Conservation (phyloP, 169 alveolate genomes). For the Plasmodium berghei region DNA sequence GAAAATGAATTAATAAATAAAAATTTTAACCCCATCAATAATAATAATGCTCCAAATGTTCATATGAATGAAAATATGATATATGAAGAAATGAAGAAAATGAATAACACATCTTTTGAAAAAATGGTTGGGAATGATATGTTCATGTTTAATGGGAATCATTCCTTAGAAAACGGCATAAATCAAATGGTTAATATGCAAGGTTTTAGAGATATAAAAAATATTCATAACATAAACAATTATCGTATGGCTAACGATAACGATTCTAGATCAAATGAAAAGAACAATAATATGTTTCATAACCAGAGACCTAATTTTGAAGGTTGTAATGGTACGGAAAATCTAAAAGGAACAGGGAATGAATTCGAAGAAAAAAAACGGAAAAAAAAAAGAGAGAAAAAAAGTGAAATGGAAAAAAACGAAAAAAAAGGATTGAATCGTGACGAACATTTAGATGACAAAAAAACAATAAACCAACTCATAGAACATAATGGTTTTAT, state of each 20-base stretch:
- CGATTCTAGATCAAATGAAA: neutral
- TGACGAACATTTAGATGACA: slow-evolving; percentile 1
- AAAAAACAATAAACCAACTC: neutral
- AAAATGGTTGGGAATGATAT: slow-evolving; percentile 13
- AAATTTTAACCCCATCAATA: slow-evolving; percentile 6
- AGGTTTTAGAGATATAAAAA: neutral
- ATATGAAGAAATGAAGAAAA: slow-evolving; percentile 31
- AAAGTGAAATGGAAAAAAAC: slow-evolving; percentile 10
- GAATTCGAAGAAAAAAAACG: slow-evolving; percentile 50
- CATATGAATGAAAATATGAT: slow-evolving; percentile 19
- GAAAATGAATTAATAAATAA: slow-evolving; percentile 13
- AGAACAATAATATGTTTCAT: slow-evolving; percentile 1
- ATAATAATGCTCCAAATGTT: neutral
- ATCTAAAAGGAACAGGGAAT: slow-evolving; percentile 15
- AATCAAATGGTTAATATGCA: slow-evolving; percentile 4
- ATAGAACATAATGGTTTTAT: neutral
- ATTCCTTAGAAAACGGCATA: slow-evolving; percentile 5
- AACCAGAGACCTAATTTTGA: neutral
- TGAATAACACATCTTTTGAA: slow-evolving; percentile 25
- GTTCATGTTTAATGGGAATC: slow-evolving; percentile 12
- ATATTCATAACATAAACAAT: neutral
- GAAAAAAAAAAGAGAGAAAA: slow-evolving; percentile 50
- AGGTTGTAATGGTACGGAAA: slow-evolving; percentile 8
- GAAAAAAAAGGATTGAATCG: slow-evolving; percentile 1
- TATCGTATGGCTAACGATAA: neutral